Conservation (phyloP, 169 alveolate genomes). For the Amoebophrya sp. region DNA sequence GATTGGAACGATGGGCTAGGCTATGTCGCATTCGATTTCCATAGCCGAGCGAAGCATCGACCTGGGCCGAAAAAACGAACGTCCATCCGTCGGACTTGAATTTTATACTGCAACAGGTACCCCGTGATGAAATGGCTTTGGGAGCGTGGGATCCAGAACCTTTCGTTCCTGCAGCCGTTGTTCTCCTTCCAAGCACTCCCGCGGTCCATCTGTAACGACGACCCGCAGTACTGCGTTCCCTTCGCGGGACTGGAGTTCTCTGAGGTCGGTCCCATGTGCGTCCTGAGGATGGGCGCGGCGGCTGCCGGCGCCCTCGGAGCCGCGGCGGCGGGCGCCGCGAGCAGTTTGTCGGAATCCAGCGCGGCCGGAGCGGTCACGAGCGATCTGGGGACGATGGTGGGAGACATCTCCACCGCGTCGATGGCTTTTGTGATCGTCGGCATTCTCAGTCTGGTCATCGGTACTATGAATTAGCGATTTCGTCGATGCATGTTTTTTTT, state of each 20-base stretch:
- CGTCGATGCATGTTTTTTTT: too few species aligned
- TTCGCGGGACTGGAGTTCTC: not conserved
- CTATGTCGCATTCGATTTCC: too few species aligned
- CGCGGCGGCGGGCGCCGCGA: not conserved
- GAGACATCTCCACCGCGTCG: not conserved
- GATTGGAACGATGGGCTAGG: too few species aligned
- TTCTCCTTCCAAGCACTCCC: too few species aligned
- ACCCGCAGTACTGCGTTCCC: constrained; percentile 14
- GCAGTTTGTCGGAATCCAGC: not conserved
- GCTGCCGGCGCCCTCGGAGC: not conserved
- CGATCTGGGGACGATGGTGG: not conserved
- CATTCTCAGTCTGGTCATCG: not conserved
- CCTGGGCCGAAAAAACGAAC: too few species aligned
- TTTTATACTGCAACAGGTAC: too few species aligned
- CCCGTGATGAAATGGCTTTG: too few species aligned
- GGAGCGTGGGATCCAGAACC: too few species aligned
- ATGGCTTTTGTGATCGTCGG: not conserved
- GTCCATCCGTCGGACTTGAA: too few species aligned
- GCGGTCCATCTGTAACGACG: not conserved
- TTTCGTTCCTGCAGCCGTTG: too few species aligned
- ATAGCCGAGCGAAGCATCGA: too few species aligned
- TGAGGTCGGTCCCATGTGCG: not conserved
- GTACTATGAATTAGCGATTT: not conserved
- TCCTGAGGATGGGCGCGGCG: not conserved
- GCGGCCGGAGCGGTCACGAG: not conserved